Conservation (phyloP, 1,284 basidiomycete genomes). For the Irpex sp. region DNA sequence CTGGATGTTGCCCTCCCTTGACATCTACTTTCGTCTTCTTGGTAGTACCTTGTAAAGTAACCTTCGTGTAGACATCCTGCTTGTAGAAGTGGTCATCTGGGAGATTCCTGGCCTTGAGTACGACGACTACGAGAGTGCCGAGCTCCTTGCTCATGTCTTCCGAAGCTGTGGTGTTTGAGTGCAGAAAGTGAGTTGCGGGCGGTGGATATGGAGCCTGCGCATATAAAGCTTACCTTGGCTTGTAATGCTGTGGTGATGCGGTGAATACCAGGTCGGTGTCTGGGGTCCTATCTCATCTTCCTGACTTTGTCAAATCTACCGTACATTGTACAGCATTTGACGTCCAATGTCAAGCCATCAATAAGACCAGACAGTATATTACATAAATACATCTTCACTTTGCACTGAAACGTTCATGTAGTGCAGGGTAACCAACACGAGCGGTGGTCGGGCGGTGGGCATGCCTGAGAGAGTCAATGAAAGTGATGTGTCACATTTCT, state of each 20-base stretch:
- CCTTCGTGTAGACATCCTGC: constrained; percentile 68
- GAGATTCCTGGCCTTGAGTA: constrained; percentile 71
- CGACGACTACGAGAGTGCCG: constrained; percentile 69
- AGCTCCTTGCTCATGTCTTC: constrained; percentile 31
- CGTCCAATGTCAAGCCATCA: too few relatives aligned
- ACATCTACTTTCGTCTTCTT: constrained; percentile 59
- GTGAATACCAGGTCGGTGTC: background rate
- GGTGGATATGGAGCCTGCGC: background rate
- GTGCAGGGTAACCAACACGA: too few relatives aligned
- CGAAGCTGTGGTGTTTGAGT: background rate
- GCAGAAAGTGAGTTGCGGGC: background rate
- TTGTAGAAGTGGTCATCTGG: constrained; percentile 75
- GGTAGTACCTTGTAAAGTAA: constrained; percentile 37
- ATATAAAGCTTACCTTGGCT: background rate
- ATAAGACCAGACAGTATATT: too few relatives aligned
- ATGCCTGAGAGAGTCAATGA: background rate
- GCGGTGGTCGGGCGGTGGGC: background rate
- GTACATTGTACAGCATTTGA: too few relatives aligned
- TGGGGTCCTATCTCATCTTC: background rate
- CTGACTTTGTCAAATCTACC: background rate
- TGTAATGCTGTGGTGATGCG: background rate
- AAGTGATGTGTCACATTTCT: too few relatives aligned
- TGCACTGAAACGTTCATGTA: too few relatives aligned
- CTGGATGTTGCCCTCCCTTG: constrained; percentile 74
- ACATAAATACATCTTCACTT: too few relatives aligned